Evolutionary conservation across 1,284 basidiomycete genomes (phyloP).

Genomic region (Ganoderma multipileum): DNA sequence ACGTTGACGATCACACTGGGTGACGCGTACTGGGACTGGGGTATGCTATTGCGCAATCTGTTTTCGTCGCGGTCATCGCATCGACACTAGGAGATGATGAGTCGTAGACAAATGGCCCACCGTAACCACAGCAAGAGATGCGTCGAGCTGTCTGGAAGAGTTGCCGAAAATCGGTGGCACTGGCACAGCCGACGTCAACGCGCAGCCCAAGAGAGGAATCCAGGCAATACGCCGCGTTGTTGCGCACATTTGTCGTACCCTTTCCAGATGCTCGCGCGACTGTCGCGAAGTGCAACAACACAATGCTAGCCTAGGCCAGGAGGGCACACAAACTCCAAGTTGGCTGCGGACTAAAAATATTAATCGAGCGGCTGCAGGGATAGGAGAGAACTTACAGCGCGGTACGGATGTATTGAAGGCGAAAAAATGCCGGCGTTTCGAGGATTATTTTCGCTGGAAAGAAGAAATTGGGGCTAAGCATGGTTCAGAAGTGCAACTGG

Average conservation of each 20-base stretch:
- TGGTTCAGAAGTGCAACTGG: too few relatives aligned
- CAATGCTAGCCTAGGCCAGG: background rate
- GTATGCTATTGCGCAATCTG: background rate
- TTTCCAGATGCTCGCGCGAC: background rate
- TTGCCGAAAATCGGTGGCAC: background rate
- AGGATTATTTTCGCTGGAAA: too few relatives aligned
- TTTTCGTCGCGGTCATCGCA: background rate
- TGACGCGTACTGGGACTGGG: background rate
- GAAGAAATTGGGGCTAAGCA: too few relatives aligned
- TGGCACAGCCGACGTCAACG: background rate
- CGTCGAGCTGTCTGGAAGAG: background rate
- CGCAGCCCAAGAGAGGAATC: background rate
- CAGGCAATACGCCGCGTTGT: background rate
- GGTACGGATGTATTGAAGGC: too few relatives aligned
- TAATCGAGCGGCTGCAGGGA: background rate
- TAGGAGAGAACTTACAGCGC: background rate
- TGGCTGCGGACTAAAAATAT: background rate
- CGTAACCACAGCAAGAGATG: background rate
- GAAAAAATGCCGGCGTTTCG: too few relatives aligned
- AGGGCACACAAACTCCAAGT: background rate
- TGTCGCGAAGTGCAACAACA: background rate
- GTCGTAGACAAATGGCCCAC: background rate
- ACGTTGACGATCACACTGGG: background rate
- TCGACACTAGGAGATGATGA: background rate
- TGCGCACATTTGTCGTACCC: background rate